Evolutionary conservation across 1,284 basidiomycete species (phyloP).

Genomic region (Gomphus sp.): DNA sequence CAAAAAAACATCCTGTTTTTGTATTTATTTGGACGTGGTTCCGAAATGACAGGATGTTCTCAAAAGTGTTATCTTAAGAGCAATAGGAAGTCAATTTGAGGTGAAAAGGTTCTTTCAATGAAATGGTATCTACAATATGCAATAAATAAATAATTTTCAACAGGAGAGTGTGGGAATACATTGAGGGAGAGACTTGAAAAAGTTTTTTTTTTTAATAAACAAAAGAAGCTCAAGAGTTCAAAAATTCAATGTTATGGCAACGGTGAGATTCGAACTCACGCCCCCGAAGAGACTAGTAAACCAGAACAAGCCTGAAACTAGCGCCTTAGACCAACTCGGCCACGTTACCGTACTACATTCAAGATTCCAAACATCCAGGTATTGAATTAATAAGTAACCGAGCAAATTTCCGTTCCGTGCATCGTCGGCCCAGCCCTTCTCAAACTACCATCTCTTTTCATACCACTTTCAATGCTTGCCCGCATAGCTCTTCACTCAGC

Average conservation of each 20-base stretch:
- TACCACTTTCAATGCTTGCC: constrained; percentile 38
- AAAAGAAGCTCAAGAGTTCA: neutral
- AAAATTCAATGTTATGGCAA: constrained; percentile 6
- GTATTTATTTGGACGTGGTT: no score
- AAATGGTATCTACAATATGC: no score
- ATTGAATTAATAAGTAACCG: no score
- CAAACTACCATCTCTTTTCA: neutral
- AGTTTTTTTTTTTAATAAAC: neutral
- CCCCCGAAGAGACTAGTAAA: constrained; percentile 12
- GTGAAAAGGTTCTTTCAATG: no score
- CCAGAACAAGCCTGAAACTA: constrained; percentile 8
- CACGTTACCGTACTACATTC: constrained; percentile 5
- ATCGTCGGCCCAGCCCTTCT: neutral
- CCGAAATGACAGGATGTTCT: no score
- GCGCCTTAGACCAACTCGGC: constrained; percentile 13
- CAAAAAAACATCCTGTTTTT: no score
- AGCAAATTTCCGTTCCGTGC: neutral
- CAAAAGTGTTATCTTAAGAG: no score
- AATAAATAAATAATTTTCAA: no score
- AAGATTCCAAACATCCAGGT: no score
- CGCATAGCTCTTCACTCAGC: constrained; percentile 44
- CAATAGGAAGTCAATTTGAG: no score
- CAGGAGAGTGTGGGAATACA: no score
- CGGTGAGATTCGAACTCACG: constrained; percentile 13
- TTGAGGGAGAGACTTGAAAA: no score